Base-by-base conservation (phyloP, 441 rosid species). In the Theobroma grandiflorum region DNA sequence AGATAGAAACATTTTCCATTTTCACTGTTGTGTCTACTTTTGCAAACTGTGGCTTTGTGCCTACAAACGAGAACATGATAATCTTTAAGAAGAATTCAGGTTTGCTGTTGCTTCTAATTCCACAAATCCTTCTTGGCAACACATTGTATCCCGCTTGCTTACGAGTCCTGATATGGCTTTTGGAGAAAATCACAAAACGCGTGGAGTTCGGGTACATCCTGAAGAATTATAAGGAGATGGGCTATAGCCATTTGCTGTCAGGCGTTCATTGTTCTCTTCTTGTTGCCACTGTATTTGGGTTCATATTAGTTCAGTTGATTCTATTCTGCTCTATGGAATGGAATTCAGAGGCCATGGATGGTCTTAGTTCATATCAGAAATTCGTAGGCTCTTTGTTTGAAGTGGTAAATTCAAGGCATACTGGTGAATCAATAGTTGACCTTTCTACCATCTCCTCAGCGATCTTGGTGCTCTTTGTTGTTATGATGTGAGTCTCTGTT, bases 401-500 rank as follows among this genome's bases (percentile, higher is more conserved):
- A 77, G 79, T 78, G 2, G 83, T 83, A 1, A 93, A 90, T 43
- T 58, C 92, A 0, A 91, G 97, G 78, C 89, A 91, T 4, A 6
- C 83, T 0, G 93, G 95, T 8, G 94, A 93, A 84, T 80, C 87
- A 4, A 80, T 90, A n/a, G 82, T 91, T 6, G 93, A 93, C 43
- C 74, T 93, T 35, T 88, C 95, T 9, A 47, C 57, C 5, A 40
- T 91, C 42, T 82, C 94, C 8, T 86, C 89, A 0, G 85, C 93
- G 4, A 64, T 90, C n/a, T 66, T 89, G 83, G 83, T 89, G 79
- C 72, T 93, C 8, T 88, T 91, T 77, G 76, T 85, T 59, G 47
- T 85, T 38, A 93, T 90, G 94, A 90, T 93, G 92, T 88, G 26
- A 90, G 90, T 91, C 40, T 26, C 77, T 71, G 78, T 33, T 12